These are phyloP conservation scores for Lentinula boryana DNA, from an alignment of 768 basidiomycete genomes.

Conservation along the genomic window DNA sequence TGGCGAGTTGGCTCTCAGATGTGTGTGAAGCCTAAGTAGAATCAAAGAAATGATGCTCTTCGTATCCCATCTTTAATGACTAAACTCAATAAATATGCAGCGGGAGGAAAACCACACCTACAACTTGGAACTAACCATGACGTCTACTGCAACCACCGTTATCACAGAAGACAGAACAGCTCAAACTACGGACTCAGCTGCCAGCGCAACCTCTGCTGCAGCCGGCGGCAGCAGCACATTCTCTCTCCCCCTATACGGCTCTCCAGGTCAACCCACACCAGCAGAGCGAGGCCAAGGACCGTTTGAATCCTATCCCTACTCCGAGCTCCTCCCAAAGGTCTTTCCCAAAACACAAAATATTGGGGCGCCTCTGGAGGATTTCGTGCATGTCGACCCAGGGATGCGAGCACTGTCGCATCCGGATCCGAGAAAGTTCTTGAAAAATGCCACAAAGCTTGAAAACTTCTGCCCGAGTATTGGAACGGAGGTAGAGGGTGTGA, in stretches of 20 bases:
- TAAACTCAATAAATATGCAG: background rate
- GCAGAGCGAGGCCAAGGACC: constrained; percentile 12
- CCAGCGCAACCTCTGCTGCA: background rate
- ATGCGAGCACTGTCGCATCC: constrained; percentile 43
- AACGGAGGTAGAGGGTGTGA: constrained; percentile 48
- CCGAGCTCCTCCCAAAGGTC: constrained; percentile 39
- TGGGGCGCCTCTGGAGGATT: constrained; percentile 46
- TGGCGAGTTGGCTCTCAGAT: background rate
- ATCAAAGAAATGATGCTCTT: background rate
- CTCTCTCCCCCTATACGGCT: background rate
- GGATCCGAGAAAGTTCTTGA: constrained; percentile 46
- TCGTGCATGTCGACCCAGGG: constrained; percentile 56
- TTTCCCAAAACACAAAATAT: constrained; percentile 28
- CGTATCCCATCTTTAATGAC: background rate
- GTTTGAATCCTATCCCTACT: constrained; percentile 37
- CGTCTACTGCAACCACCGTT: background rate
- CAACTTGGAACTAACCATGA: background rate
- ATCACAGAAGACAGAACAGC: background rate
- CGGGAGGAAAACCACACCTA: background rate
- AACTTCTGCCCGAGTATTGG: constrained; percentile 52
- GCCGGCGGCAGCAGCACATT: background rate
- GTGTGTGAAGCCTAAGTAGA: background rate
- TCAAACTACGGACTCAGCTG: background rate
- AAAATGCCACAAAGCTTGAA: constrained; percentile 31
- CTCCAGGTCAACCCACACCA: constrained; percentile 11